A percentile compares a stretch with the other conserved stretches of the same genome.
Evolutionary conservation across 129 eudicot species (phyloP).

Genomic region (Artemisia tridentata): DNA sequence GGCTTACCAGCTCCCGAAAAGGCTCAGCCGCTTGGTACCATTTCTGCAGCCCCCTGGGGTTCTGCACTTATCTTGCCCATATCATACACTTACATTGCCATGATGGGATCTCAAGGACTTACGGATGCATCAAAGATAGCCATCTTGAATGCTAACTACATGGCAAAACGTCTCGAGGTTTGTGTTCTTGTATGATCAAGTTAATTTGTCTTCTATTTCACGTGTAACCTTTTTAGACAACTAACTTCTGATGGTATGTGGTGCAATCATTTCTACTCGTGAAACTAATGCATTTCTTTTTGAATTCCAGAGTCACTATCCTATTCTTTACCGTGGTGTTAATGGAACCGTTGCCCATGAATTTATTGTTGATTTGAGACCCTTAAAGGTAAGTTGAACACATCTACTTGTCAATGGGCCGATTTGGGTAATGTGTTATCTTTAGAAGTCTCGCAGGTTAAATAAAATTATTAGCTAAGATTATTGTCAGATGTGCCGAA

Average conservation of each 20-base stretch:
- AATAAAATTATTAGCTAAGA: no score
- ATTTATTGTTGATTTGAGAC: slow-evolving; percentile 90
- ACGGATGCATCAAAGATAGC: slow-evolving; percentile 98
- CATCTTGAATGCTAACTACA: slow-evolving; percentile 92
- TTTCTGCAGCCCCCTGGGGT: slow-evolving; percentile 99
- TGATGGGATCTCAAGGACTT: slow-evolving; percentile 95
- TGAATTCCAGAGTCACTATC: slow-evolving; percentile 68
- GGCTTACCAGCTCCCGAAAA: slow-evolving; percentile 82
- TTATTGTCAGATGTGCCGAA: no score
- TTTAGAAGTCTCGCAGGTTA: no score
- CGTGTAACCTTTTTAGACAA: no score
- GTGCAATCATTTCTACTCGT: not conserved
- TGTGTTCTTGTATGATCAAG: not conserved
- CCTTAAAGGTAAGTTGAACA: slow-evolving; percentile 57
- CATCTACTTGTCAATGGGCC: no score
- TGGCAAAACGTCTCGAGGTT: slow-evolving; percentile 99
- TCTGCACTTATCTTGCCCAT: slow-evolving; percentile 97
- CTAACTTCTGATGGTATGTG: no score
- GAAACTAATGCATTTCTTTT: slow-evolving; percentile 23
- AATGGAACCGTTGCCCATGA: slow-evolving; percentile 98
- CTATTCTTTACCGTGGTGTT: slow-evolving; percentile 96
- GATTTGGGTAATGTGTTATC: no score
- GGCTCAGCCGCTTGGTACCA: slow-evolving; percentile 79
- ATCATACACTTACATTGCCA: slow-evolving; percentile 93
- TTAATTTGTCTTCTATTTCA: not conserved